Conservation (phyloP, 169 alveolate species). For the Cryptosporidium canis region DNA sequence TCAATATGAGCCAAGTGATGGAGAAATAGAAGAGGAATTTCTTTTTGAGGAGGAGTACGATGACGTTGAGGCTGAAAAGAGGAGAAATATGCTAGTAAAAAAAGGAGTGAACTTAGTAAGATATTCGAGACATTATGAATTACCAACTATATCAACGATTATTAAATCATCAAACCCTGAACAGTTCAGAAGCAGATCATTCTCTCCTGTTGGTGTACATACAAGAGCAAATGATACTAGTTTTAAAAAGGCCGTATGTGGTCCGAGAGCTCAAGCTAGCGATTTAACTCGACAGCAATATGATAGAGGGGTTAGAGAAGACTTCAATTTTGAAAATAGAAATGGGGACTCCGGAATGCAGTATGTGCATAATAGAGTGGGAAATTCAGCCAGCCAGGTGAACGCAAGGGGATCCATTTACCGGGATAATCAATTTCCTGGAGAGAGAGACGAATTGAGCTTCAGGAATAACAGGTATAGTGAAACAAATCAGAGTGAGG, state of each 20-base stretch:
- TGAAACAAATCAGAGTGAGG: neutral
- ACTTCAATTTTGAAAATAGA: neutral
- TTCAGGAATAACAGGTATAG: neutral
- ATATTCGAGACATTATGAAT: conserved; percentile 57
- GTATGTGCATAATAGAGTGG: neutral
- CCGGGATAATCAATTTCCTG: neutral
- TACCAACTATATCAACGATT: conserved; percentile 60
- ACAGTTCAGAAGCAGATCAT: conserved; percentile 64
- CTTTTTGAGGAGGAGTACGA: conserved; percentile 64
- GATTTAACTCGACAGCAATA: neutral
- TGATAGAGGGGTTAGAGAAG: neutral
- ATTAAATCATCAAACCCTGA: conserved; percentile 65
- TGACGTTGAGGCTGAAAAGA: conserved; percentile 42
- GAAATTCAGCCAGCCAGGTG: no score
- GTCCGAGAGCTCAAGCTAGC: neutral
- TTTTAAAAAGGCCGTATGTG: neutral
- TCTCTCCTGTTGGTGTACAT: conserved; percentile 6
- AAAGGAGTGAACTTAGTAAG: conserved; percentile 62
- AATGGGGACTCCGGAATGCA: neutral
- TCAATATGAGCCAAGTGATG: conserved; percentile 69
- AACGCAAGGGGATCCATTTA: neutral
- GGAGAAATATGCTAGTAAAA: conserved; percentile 26
- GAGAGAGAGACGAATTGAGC: neutral
- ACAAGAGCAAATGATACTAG: neutral
- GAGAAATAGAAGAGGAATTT: conserved; percentile 60